Evolutionary conservation across 2,329 filamentous ascomycete species (phyloP).

Genomic region (Leptographium wingfieldii): DNA sequence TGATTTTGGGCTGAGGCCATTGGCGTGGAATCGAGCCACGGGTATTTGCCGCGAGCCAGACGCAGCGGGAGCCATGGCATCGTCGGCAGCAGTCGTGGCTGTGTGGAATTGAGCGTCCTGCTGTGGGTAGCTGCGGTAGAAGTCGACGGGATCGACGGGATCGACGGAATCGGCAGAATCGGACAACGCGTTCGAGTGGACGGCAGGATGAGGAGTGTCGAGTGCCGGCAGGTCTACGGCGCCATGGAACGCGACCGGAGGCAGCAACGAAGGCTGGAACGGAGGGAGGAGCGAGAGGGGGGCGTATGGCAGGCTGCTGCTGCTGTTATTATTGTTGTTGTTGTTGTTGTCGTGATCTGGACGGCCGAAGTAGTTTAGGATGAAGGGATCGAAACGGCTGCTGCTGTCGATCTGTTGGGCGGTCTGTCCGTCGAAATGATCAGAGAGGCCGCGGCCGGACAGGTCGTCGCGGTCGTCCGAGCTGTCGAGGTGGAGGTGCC

Average conservation of each 20-base stretch:
- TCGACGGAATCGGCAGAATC: background rate
- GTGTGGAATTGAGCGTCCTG: background rate
- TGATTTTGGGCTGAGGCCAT: conserved; percentile 28
- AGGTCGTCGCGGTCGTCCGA: conserved; percentile 14
- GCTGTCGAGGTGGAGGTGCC: conserved; percentile 16
- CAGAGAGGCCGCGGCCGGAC: conserved; percentile 12
- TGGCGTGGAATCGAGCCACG: conserved; percentile 34
- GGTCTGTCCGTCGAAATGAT: too few species aligned
- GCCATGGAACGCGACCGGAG: conserved; percentile 1
- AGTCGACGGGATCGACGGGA: conserved; percentile 4
- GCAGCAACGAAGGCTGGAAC: conserved; percentile 3
- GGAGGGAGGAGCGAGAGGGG: background rate
- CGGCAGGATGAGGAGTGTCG: background rate
- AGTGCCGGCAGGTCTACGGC: background rate
- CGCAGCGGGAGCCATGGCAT: conserved; percentile 27
- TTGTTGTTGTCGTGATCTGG: background rate
- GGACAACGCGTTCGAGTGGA: conserved; percentile 8
- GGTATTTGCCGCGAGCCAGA: conserved; percentile 29
- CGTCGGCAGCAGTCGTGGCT: conserved; percentile 10
- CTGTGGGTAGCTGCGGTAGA: conserved; percentile 13
- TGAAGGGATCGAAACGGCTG: background rate
- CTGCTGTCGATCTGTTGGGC: background rate
- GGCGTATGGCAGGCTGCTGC: background rate
- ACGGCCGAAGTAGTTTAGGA: background rate
- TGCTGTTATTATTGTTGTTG: background rate